Evolutionary conservation across 305 asterid genomes (phyloP), one percentile per base, ranked within the genome.

Genomic region (Solanum hybrid): DNA sequence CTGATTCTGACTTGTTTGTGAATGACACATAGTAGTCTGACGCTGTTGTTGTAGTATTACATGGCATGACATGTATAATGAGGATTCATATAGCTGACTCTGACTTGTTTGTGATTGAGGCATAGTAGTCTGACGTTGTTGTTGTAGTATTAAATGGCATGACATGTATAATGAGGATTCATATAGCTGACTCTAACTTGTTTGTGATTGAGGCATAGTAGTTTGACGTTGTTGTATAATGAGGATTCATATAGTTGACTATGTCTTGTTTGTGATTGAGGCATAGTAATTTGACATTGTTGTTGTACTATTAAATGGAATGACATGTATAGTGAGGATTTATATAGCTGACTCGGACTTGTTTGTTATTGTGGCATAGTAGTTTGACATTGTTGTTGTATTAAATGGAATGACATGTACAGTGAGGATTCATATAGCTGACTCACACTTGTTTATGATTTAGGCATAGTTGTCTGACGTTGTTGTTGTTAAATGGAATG

Each of bases 191-290:
- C 20, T 73, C 10, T 0, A 10, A 73, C 79, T 73, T 27, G 79
- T 73, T 26, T 27, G 10, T 12, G 34, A 12, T 73, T 73, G 77
- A 2, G 8, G 15, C 17, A 10, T 57, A 57, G 70, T 3, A 57
- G 70, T 57, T 2, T 57, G 11, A 0, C 5, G 0, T 57, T 3
- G 70, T 17, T 7, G 24, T 0, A 38, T 0, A 1, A 0, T 68
- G 83, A 78, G 5, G 83, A 78, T 78, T 78, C 39, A 15, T 77
- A 7, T 45, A 17, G 4, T 0, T 17, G 2, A 57, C 3, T 29
- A 1, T 1, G 31, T 1, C 68, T 57, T 57, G 10, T 57, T 57
- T 57, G 10, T 15, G 68, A 57, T 17, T 75, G 1, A 0, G 24
- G 24, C 68, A 6, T 17, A 51, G 0, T 0, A 0, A 1, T 51